These are phyloP conservation scores for Ormosia semicastrata DNA, from an alignment of 306 rosid species.

Conservation along the genomic window DNA sequence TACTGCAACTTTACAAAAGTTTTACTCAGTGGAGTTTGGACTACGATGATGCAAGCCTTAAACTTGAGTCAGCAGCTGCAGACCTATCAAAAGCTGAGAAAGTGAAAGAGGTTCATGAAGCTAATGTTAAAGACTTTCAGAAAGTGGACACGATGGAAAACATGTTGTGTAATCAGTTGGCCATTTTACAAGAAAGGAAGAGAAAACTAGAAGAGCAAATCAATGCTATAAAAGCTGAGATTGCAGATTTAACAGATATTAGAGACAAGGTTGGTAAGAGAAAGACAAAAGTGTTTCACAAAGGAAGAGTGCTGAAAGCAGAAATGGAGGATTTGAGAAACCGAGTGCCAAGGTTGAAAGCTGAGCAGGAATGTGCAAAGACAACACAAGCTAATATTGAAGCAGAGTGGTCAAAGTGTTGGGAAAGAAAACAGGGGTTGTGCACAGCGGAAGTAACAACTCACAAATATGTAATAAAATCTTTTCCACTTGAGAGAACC, in stretches of 20 bases:
- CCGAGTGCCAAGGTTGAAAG: conserved; percentile 18
- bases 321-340: conserved; percentile 20
- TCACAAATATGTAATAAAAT: too few relatives aligned
- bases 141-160: conserved; percentile 5
- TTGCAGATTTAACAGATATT: background rate
- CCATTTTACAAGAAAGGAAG: background rate
- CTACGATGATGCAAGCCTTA: conserved; percentile 15
- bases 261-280: background rate
- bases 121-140: conserved; percentile 19
- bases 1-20: background rate
- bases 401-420: conserved; percentile 20
- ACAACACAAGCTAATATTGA: conserved; percentile 17
- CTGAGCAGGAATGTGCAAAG: conserved; percentile 22
- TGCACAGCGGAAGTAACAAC: too few relatives aligned
- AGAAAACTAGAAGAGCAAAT: conserved; percentile 32
- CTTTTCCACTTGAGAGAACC: too few relatives aligned
- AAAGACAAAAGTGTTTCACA: conserved; percentile 1
- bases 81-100: background rate
- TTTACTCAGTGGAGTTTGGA: conserved; percentile 27
- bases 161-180: background rate
- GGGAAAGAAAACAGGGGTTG: too few relatives aligned
- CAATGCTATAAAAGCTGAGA: conserved; percentile 20
- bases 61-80: conserved; percentile 15
- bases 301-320: conserved; percentile 7
- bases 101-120: background rate